Percentiles rank a stretch among this genome's conserved stretches.
Conservation (phyloP, 371 early-diverging fungal genomes). For the Entomophthora muscae region DNA sequence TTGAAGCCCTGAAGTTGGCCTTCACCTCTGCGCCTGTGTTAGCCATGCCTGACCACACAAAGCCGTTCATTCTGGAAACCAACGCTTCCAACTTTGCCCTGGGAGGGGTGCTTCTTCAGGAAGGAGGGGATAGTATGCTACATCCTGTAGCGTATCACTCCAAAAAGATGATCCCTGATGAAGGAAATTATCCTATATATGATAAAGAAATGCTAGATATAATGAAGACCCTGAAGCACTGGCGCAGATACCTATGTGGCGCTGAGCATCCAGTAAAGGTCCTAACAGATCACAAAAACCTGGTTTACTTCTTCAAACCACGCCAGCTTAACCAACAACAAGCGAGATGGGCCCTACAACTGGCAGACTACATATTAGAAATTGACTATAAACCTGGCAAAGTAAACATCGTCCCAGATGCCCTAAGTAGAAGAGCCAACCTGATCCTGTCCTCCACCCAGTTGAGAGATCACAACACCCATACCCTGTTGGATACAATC, state of each 20-base stretch:
- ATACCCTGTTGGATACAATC: too few relatives aligned
- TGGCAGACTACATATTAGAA: too few relatives aligned
- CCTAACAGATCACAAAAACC: background rate
- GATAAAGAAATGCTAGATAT: background rate
- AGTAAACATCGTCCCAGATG: too few relatives aligned
- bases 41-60: conserved; percentile 10
- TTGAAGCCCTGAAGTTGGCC: background rate
- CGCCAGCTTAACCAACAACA: background rate
- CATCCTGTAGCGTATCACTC: conserved; percentile 14
- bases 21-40: conserved; percentile 12
- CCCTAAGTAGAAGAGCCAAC: too few relatives aligned
- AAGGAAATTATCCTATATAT: conserved; percentile 13
- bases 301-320: background rate
- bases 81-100: conserved; percentile 19
- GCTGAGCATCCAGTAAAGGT: background rate
- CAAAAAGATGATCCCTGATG: conserved; percentile 9
- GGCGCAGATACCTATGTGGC: background rate
- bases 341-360: too few relatives aligned
- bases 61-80: conserved; percentile 15
- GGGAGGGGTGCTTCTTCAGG: conserved; percentile 20
- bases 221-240: background rate
- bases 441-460: too few relatives aligned
- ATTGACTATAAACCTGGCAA: too few relatives aligned
- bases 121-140: background rate
- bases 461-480: too few relatives aligned